Conservation (phyloP, 495 filamentous ascomycete genomes). For the Xylaria bambusicola region DNA sequence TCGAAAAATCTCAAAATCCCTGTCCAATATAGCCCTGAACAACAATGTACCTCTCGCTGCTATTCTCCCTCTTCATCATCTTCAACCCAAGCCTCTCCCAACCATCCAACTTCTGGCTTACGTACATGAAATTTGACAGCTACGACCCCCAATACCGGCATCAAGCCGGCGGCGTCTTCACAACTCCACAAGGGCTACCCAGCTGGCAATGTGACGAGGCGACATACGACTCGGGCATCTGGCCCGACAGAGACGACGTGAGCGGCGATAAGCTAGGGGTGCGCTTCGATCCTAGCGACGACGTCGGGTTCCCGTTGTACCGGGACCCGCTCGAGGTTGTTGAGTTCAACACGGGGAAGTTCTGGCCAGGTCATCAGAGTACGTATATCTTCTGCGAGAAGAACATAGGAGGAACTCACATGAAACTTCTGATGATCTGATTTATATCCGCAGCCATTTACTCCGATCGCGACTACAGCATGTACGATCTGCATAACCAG, state of each 20-base stretch:
- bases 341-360: constrained; percentile 19
- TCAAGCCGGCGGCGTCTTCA: constrained; percentile 7
- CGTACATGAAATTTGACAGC: not conserved
- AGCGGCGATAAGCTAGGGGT: constrained; percentile 3
- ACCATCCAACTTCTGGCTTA: not conserved
- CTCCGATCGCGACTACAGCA: constrained; percentile 4
- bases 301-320: constrained; percentile 7
- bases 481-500: not conserved
- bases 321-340: constrained; percentile 20
- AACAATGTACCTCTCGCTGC: not conserved
- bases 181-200: not conserved
- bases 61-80: not conserved
- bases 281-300: constrained; percentile 17
- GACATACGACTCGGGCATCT: constrained; percentile 6
- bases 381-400: not conserved
- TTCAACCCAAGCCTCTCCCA: not conserved
- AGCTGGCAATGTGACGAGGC: constrained; percentile 2
- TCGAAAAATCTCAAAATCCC: not conserved
- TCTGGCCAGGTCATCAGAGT: constrained; percentile 20
- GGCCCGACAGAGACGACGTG: constrained; percentile 7
- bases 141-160: not conserved
- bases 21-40: no score
- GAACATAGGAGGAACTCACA: no score
- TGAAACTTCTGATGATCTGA: not conserved
- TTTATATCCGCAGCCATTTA: not conserved